Conservation (phyloP, 768 basidiomycete species). For the Lactarius hatsudake region DNA sequence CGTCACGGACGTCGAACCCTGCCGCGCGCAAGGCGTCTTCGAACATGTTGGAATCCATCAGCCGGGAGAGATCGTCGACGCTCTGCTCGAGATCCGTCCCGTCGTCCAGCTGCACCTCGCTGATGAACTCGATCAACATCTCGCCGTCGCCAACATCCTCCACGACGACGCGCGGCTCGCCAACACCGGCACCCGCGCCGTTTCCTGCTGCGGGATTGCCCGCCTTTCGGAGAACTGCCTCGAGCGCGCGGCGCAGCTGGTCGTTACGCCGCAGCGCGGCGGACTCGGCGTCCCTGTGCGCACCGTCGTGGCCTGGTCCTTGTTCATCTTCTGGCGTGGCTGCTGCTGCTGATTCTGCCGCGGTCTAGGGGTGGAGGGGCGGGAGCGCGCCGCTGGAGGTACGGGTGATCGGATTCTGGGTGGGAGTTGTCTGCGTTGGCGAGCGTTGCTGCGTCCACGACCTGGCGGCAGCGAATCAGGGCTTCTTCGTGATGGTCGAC, state of each 20-base stretch:
- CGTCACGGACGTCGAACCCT: constrained; percentile 48
- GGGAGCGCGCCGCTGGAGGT: constrained; percentile 24
- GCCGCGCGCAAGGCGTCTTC: constrained; percentile 52
- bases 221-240: constrained; percentile 17
- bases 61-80: constrained; percentile 32
- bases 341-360: constrained; percentile 1
- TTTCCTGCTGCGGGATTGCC: neutral
- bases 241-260: constrained; percentile 24
- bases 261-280: neutral
- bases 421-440: constrained; percentile 34
- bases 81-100: constrained; percentile 25
- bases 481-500: constrained; percentile 64
- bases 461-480: constrained; percentile 74
- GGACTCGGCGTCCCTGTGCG: neutral
- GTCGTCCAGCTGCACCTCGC: constrained; percentile 19
- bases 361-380: constrained; percentile 14
- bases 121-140: constrained; percentile 30
- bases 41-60: constrained; percentile 37
- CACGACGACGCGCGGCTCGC: constrained; percentile 24
- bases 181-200: neutral
- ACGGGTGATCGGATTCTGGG: constrained; percentile 55
- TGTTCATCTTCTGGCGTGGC: neutral
- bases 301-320: neutral
- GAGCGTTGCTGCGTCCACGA: constrained; percentile 42
- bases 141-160: constrained; percentile 29